phyloP scores from a whole-genome alignment of 2,329 filamentous ascomycete species.

The Ophiostoma piceae region DNA sequence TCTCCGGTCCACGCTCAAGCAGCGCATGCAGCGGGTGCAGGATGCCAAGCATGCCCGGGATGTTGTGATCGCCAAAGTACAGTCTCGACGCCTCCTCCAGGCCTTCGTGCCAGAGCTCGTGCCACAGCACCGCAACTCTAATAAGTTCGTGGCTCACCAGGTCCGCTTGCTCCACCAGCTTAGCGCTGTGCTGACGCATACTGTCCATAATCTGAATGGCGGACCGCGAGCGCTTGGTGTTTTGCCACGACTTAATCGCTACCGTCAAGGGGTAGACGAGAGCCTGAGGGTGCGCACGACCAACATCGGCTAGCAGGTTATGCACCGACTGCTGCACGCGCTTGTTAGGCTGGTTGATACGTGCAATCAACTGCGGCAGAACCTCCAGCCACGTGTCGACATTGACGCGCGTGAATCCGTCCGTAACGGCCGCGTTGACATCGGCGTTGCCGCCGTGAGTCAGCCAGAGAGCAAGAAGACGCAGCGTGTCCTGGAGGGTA shows the following conservation, averaged over 20 bases:
- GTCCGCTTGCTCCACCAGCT: conserved; percentile 90
- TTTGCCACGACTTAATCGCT: conserved; percentile 88
- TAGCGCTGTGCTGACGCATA: conserved; percentile 91
- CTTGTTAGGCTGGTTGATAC: conserved; percentile 92
- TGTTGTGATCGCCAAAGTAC: conserved; percentile 96
- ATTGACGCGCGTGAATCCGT: conserved; percentile 86
- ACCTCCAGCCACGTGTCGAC: conserved; percentile 99
- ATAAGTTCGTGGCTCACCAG: conserved; percentile 95
- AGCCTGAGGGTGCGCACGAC: conserved; percentile 89
- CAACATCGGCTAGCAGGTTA: conserved; percentile 85
- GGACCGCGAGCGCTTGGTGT: conserved; percentile 75
- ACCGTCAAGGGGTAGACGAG: conserved; percentile 96
- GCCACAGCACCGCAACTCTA: conserved; percentile 93
- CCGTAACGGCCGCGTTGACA: conserved; percentile 80
- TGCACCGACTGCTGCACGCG: conserved; percentile 87
- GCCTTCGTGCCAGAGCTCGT: conserved; percentile 98
- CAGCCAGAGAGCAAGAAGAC: conserved; percentile 93
- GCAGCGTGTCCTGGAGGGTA: conserved; percentile 89
- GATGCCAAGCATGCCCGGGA: conserved; percentile 92
- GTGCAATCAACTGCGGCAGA: conserved; percentile 92
- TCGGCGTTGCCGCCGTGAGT: conserved; percentile 82
- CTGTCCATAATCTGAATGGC: conserved; percentile 95
- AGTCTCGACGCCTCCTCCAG: conserved; percentile 92
- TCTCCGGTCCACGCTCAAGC: conserved; percentile 86
- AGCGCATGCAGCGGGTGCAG: conserved; percentile 87